These are phyloP conservation scores for Colletotrichum tofieldiae DNA, from an alignment of 2,329 filamentous ascomycete species.

Conservation along the genomic window DNA sequence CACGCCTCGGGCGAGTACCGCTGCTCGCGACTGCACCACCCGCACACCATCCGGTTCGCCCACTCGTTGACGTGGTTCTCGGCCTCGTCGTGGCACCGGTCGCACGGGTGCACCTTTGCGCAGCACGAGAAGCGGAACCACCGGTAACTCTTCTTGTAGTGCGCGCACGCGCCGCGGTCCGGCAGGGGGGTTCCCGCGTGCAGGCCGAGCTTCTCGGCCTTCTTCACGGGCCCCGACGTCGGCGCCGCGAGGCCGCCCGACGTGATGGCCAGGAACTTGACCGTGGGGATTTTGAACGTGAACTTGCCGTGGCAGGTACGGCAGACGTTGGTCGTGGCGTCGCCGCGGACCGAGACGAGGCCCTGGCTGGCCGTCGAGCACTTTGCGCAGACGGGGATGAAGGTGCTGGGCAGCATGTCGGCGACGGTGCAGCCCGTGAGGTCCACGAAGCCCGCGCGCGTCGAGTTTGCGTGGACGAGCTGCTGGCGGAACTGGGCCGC, in stretches of 20 bases:
- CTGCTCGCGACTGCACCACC: constrained; percentile 85
- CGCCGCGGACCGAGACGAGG: constrained; percentile 81
- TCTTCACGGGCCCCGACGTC: constrained; percentile 57
- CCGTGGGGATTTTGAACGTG: constrained; percentile 83
- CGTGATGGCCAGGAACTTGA: constrained; percentile 83
- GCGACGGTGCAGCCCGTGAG: constrained; percentile 80
- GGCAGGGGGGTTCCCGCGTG: constrained; percentile 71
- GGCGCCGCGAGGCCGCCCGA: constrained; percentile 63
- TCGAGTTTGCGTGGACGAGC: constrained; percentile 80
- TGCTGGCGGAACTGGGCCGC: constrained; percentile 74
- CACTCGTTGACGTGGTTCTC: constrained; percentile 84
- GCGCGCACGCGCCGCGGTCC: constrained; percentile 66
- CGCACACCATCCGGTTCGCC: constrained; percentile 88
- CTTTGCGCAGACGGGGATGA: constrained; percentile 82
- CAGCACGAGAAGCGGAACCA: constrained; percentile 80
- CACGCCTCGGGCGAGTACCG: constrained; percentile 84
- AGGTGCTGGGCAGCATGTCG: constrained; percentile 85
- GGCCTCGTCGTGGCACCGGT: constrained; percentile 81
- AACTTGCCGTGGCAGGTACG: constrained; percentile 86
- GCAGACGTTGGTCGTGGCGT: constrained; percentile 82
- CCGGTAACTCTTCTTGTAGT: constrained; percentile 72
- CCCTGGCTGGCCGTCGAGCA: constrained; percentile 82
- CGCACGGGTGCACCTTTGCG: constrained; percentile 71
- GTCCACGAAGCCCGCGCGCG: constrained; percentile 85
- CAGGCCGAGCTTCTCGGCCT: constrained; percentile 70